Evolutionary conservation across 345 rosid species (phyloP), one percentile per base, ranked within the genome.

Genomic region (Noccaea bulbosa): DNA sequence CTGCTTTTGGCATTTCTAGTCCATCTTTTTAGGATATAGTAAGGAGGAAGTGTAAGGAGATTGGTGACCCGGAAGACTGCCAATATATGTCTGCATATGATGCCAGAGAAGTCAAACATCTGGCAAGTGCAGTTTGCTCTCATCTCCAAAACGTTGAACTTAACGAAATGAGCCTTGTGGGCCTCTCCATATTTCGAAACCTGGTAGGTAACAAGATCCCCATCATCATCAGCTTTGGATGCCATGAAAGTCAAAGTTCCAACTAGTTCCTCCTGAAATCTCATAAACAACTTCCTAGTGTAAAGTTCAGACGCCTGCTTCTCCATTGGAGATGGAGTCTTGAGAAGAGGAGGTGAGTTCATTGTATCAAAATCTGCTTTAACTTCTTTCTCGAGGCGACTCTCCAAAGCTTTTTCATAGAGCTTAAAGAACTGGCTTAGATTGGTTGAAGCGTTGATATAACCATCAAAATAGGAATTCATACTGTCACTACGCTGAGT

Each of bases 81-180:
- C 75, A 86, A 58, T 46, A 86, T 68, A 74, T 86, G 91, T 65
- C 91, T 81, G 63, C 91, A 86, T 17, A 86, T 78, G 55, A 86
- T 77, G 41, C 91, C 91, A 8, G 91, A 84, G 78, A 81, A 84
- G 65, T 86, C 91, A 76, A 81, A 86, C 91, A 82, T 86, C 75
- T 82, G 88, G 79, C 91, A 86, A 68, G 85, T 86, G 73, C 91
- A 86, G 15, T 64, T 61, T 24, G 88, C 86, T 68, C 81, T 84
- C 91, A 84, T 86, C 79, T 79, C 86, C 62, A 84, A 52, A 37
- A 81, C 74, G 67, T 82, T 81, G 78, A 86, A 84, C 76, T 76
- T 82, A n/a, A 84, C 86, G 65, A 59, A 71, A 72, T 81, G 73
- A 37, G 83, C 81, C 70, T 62, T 84, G 70, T 77, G 80, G 56